phyloP scores from a whole-genome alignment of 768 basidiomycete species.

The Macrolepiota dolichaula region DNA sequence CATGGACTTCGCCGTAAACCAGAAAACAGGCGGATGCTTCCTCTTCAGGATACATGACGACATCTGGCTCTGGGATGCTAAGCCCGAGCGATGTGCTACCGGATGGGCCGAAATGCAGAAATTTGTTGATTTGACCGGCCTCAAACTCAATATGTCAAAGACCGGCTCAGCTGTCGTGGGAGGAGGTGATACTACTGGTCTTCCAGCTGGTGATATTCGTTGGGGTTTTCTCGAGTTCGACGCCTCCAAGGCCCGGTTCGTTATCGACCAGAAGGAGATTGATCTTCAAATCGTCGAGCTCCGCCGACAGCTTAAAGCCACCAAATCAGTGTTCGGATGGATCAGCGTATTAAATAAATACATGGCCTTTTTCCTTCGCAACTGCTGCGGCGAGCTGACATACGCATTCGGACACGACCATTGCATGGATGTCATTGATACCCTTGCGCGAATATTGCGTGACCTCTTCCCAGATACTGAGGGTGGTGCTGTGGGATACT shows the following conservation, averaged over 20 bases:
- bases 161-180: constrained; percentile 39
- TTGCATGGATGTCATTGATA: constrained; percentile 27
- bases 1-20: constrained; percentile 49
- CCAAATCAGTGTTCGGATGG: constrained; percentile 37
- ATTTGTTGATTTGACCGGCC: constrained; percentile 36
- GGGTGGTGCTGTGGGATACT: constrained; percentile 17
- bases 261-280: constrained; percentile 33
- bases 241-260: constrained; percentile 23
- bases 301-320: constrained; percentile 29
- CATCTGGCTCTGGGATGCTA: constrained; percentile 39
- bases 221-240: constrained; percentile 41
- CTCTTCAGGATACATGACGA: constrained; percentile 47
- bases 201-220: constrained; percentile 32
- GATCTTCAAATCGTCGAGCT: constrained; percentile 34
- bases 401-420: constrained; percentile 29
- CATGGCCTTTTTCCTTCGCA: constrained; percentile 33
- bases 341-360: constrained; percentile 37
- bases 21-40: constrained; percentile 34
- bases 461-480: constrained; percentile 18
- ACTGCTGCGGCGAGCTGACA: constrained; percentile 32
- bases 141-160: constrained; percentile 38
- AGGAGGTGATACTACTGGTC: constrained; percentile 2
- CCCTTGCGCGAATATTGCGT: constrained; percentile 29
- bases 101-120: constrained; percentile 40
- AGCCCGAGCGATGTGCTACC: constrained; percentile 26